A percentile compares a stretch with the other conserved stretches of the same genome.
Conservation (phyloP, 2,329 filamentous ascomycete species). For the Berkeleyomyces rouxiae region DNA sequence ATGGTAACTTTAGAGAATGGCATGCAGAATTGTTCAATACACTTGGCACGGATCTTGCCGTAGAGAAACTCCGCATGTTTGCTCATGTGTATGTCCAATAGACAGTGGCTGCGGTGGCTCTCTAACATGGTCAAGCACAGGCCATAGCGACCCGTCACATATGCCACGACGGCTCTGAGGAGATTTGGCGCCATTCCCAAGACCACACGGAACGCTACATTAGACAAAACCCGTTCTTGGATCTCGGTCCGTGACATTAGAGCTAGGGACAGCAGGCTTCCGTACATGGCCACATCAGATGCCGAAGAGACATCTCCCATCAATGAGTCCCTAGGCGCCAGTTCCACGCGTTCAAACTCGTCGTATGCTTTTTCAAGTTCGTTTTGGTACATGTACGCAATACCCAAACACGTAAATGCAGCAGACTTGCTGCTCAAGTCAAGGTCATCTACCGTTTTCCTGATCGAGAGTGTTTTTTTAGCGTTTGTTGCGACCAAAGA, state of each 20-base stretch:
- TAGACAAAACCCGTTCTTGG: conserved; percentile 62
- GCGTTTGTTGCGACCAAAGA: conserved; percentile 42
- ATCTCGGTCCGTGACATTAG: conserved; percentile 61
- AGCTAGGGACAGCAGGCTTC: conserved; percentile 74
- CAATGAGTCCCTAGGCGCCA: conserved; percentile 44
- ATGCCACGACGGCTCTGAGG: conserved; percentile 74
- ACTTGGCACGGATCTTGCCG: conserved; percentile 64
- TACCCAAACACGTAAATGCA: conserved; percentile 23
- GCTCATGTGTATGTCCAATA: conserved; percentile 77
- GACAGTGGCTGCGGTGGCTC: conserved; percentile 65
- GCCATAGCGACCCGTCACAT: conserved; percentile 80
- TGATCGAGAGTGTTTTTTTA: conserved; percentile 42
- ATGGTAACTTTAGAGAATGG: conserved; percentile 81
- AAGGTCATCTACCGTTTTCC: conserved; percentile 15
- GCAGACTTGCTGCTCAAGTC: conserved; percentile 21
- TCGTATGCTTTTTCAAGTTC: conserved; percentile 27
- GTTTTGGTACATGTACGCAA: conserved; percentile 40
- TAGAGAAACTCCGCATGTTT: conserved; percentile 57
- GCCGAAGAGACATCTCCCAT: conserved; percentile 52
- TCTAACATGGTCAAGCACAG: conserved; percentile 70
- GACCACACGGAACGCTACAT: conserved; percentile 63
- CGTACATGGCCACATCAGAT: conserved; percentile 86
- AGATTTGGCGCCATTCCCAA: conserved; percentile 89
- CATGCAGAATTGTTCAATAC: conserved; percentile 81
- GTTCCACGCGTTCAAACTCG: conserved; percentile 27